Evolutionary conservation across 441 rosid species (phyloP), one percentile per base, ranked within the genome.

Genomic region (Gossypium laxum): DNA sequence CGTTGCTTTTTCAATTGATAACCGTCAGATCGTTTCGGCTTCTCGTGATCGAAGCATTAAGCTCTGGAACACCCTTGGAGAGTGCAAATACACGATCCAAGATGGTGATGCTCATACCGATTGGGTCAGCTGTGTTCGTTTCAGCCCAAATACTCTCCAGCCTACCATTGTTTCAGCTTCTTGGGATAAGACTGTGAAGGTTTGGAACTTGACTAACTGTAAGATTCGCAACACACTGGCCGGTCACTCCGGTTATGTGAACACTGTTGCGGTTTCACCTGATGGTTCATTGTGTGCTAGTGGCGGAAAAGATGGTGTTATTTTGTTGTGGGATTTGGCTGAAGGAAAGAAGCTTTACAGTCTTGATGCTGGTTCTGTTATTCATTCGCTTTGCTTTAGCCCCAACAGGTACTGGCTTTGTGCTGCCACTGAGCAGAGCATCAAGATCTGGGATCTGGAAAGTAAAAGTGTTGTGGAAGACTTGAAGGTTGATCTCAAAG

Each of bases 341-440:
- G 96, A 93, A 68, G 98, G 98, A 0, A 93, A 91, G 89, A 89
- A 80, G 83, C 91, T 93, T 2, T 93, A 93, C 80, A 90, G 85
- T 2, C 85, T 94, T 1, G 97, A 90, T 30, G 96, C 97, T 0
- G 88, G 89, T 11, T 72, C 93, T 0, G 84, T 91, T 3, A 90
- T 91, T 73, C 77, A 94, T 21, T 85, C 97, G 0, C 81, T 94
- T 10, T 91, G 97, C 77, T 94, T 94, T 77, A 91, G 97, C 54
- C 97, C 98, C 5, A 94, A 91, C 69, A 90, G 97, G 90, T 94
- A 94, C 74, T 94, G 96, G 98, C 84, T 94, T 0, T 94, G 96
- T 19, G 97, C 97, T 6, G 98, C 96, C 0, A 94, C 97, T 0
- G 97, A 91, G 74, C 75, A 82, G 18, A 91, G 96, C 61, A 91